Percentiles rank a stretch among this genome's conserved stretches.
phyloP scores from a whole-genome alignment of 2,329 filamentous ascomycete genomes.

The Atkinsonella hypoxylon region DNA sequence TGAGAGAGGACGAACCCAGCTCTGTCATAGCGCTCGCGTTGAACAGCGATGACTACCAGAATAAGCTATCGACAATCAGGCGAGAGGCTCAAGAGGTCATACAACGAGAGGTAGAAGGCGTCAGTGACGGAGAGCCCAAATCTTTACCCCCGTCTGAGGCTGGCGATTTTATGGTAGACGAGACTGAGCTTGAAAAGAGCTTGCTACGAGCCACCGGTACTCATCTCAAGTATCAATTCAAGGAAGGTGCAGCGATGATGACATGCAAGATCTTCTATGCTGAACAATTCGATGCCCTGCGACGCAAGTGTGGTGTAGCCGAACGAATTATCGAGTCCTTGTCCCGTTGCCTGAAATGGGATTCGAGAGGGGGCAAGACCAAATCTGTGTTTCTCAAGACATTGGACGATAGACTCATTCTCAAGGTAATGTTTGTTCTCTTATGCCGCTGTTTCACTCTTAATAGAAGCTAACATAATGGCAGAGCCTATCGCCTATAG shows the following conservation, averaged over 20 bases:
- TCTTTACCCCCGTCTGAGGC: constrained; percentile 23
- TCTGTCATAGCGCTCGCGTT: constrained; percentile 91
- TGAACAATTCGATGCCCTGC: constrained; percentile 90
- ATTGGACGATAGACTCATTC: constrained; percentile 81
- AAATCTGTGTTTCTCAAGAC: constrained; percentile 97
- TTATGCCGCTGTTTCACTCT: neutral
- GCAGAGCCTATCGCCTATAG: constrained; percentile 72
- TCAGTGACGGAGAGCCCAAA: constrained; percentile 17
- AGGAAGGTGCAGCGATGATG: constrained; percentile 86
- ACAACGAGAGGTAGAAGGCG: constrained; percentile 24
- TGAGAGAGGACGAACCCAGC: constrained; percentile 93
- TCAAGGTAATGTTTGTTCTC: constrained; percentile 45
- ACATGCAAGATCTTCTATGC: constrained; percentile 98
- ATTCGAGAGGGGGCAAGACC: constrained; percentile 94
- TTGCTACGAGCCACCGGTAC: constrained; percentile 76
- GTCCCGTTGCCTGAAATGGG: constrained; percentile 93
- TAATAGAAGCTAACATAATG: constrained; percentile 7
- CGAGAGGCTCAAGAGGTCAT: constrained; percentile 32
- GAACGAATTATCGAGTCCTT: constrained; percentile 92
- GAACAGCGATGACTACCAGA: constrained; percentile 74
- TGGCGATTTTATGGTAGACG: constrained; percentile 33
- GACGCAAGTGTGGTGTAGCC: constrained; percentile 82
- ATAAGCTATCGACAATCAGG: constrained; percentile 61
- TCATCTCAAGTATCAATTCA: constrained; percentile 92
- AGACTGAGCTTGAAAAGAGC: constrained; percentile 73